Evolutionary conservation across 345 rosid genomes (phyloP), one percentile per base, ranked within the genome.

Genomic region (Orychophragmus violaceus): DNA sequence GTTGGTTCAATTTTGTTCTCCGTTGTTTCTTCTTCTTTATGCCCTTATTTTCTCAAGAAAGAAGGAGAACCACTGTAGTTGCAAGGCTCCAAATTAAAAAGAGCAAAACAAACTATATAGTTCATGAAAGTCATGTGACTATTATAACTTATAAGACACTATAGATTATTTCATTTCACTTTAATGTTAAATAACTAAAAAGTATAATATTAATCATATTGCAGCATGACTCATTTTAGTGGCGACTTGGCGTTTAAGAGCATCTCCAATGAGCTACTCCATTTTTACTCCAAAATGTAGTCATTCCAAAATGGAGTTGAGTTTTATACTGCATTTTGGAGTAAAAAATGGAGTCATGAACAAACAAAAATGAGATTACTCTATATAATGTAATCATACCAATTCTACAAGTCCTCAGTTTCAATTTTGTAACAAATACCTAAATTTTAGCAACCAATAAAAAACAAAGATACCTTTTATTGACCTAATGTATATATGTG

Each of bases 201-300:
- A 49, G 61, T 21, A 14, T 18, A 59, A 66, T 52, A n/a, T n/a
- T n/a, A n/a, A n/a, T n/a, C n/a, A 72, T 65, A 17, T 64, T 21
- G 53, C 19, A 37, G 18, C 71, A 49, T 58, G 68, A 66, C 50
- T 42, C 21, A 35, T 52, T 51, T 74, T 54, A 67, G 63, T n/a
- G n/a, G n/a, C n/a, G n/a, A n/a, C n/a, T n/a, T 67, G 77, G 73
- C 68, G 45, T 67, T 46, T 60, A 67, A 33, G 51, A 59, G 64
- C 67, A 52, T 67, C 67, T 74, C 17, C 68, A n/a, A n/a, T n/a
- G n/a, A n/a, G n/a, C n/a, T n/a, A n/a, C n/a, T n/a, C n/a, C n/a
- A n/a, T n/a, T n/a, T n/a, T n/a, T n/a, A n/a, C n/a, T n/a, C n/a
- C n/a, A n/a, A n/a, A n/a, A n/a, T n/a, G n/a, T n/a, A n/a, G n/a